These are phyloP conservation scores for Colletotrichum sidae DNA, from an alignment of 2,329 filamentous ascomycete species.

Conservation along the genomic window DNA sequence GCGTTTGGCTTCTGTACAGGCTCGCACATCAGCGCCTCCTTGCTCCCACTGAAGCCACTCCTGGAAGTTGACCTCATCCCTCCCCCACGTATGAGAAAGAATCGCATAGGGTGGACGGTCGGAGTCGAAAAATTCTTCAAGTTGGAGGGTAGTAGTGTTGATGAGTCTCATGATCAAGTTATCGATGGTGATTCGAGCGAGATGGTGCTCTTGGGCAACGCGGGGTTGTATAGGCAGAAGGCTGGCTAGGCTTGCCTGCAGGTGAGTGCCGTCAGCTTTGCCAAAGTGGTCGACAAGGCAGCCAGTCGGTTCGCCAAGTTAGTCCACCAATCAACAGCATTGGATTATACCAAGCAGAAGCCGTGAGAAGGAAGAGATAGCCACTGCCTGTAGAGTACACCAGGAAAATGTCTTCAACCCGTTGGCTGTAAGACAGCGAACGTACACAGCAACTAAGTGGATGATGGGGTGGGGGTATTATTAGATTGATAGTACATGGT, in stretches of 20 bases:
- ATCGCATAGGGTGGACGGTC: slow-evolving; percentile 45
- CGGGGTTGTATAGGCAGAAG: too few species aligned
- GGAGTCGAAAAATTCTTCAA: slow-evolving; percentile 15
- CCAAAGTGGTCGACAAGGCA: neutral
- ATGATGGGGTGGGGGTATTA: too few species aligned
- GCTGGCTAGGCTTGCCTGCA: too few species aligned
- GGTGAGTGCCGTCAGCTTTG: neutral
- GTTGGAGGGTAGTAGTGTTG: neutral
- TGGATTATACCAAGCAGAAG: neutral
- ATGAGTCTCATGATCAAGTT: slow-evolving; percentile 2
- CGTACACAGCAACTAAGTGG: too few species aligned
- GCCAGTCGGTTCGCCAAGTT: too few species aligned
- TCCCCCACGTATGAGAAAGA: slow-evolving; percentile 46
- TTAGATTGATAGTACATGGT: too few species aligned
- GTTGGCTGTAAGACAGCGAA: too few species aligned
- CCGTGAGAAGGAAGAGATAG: neutral
- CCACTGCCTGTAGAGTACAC: too few species aligned
- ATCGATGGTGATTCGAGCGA: too few species aligned
- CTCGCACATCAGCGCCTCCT: neutral
- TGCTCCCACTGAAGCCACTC: slow-evolving; percentile 30
- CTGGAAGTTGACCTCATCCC: slow-evolving; percentile 44
- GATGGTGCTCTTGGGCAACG: too few species aligned
- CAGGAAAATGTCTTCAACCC: too few species aligned
- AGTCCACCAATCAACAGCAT: slow-evolving; percentile 1
- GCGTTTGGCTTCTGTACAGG: neutral